These are phyloP conservation scores for Amanita muscaria DNA, from an alignment of 768 basidiomycete genomes.

Conservation along the genomic window DNA sequence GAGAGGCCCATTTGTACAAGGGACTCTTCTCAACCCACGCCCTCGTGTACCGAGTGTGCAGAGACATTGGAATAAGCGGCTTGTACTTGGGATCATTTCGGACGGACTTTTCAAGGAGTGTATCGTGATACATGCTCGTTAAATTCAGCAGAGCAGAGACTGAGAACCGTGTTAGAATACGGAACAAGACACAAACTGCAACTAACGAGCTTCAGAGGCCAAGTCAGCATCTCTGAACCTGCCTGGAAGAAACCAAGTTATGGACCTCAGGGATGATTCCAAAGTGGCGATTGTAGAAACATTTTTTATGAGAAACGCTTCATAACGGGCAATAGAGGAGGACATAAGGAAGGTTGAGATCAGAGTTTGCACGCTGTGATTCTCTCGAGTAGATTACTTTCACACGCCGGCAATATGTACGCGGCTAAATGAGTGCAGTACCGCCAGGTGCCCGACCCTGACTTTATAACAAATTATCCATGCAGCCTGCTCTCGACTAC, in stretches of 20 bases:
- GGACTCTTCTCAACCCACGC: conserved; percentile 69
- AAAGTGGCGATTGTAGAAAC: conserved; percentile 78
- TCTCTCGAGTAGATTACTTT: no score
- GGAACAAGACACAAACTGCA: conserved; percentile 8
- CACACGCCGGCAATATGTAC: no score
- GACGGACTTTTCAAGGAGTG: conserved; percentile 64
- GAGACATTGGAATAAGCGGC: conserved; percentile 65
- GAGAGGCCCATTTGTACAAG: conserved; percentile 72
- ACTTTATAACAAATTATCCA: no score
- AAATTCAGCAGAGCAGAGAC: conserved; percentile 85
- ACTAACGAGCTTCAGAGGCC: conserved; percentile 89
- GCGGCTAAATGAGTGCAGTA: no score
- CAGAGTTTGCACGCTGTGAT: not conserved
- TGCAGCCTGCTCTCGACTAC: conserved; percentile 36
- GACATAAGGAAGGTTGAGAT: conserved; percentile 41
- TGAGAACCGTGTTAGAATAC: conserved; percentile 25
- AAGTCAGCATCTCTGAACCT: conserved; percentile 96
- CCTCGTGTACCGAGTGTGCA: conserved; percentile 84
- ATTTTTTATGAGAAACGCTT: conserved; percentile 77
- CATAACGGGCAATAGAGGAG: conserved; percentile 62
- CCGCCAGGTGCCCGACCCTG: no score
- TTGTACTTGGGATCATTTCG: conserved; percentile 59
- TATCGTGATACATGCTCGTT: conserved; percentile 92
- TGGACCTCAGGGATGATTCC: conserved; percentile 79
- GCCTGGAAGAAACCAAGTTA: conserved; percentile 95